Evolutionary conservation across 2,329 filamentous ascomycete genomes (phyloP).

Genomic region (Didymosphaeria variabile): DNA sequence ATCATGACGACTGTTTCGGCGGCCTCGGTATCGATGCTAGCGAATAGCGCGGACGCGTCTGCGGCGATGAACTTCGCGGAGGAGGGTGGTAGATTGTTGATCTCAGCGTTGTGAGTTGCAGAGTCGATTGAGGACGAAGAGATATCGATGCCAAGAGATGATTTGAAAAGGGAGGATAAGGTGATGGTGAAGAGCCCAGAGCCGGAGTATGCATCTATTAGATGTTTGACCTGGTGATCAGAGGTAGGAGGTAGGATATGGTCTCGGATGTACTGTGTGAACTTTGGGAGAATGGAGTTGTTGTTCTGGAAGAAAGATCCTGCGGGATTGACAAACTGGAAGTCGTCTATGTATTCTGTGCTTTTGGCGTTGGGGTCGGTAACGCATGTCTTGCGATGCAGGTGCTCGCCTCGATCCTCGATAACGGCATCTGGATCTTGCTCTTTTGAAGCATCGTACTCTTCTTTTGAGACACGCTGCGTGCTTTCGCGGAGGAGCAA

Average conservation of each 20-base stretch:
- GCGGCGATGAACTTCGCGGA: slow-evolving; percentile 88
- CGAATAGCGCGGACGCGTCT: slow-evolving; percentile 85
- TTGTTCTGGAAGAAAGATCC: slow-evolving; percentile 99
- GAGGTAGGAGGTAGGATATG: slow-evolving; percentile 68
- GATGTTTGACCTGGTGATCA: slow-evolving; percentile 71
- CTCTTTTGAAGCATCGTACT: slow-evolving; percentile 32
- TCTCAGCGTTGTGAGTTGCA: slow-evolving; percentile 78
- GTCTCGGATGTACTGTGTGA: slow-evolving; percentile 86
- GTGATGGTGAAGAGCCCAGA: slow-evolving; percentile 97
- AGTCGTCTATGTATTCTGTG: slow-evolving; percentile 87
- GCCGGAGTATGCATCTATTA: slow-evolving; percentile 97
- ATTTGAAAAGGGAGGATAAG: slow-evolving; percentile 80
- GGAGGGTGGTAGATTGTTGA: slow-evolving; percentile 74
- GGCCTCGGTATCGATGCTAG: slow-evolving; percentile 74
- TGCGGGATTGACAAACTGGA: slow-evolving; percentile 88
- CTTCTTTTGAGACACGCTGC: slow-evolving; percentile 65
- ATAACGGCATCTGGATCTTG: slow-evolving; percentile 55
- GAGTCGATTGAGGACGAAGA: slow-evolving; percentile 78
- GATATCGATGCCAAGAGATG: slow-evolving; percentile 91
- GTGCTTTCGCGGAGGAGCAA: slow-evolving; percentile 90
- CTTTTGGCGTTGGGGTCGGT: slow-evolving; percentile 84
- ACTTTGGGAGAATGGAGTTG: slow-evolving; percentile 90
- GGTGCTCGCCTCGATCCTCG: slow-evolving; percentile 67
- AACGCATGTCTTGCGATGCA: slow-evolving; percentile 86
- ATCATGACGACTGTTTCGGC: slow-evolving; percentile 92